Conservation (phyloP, 495 filamentous ascomycete genomes). For the Penicillium egyptiacum region DNA sequence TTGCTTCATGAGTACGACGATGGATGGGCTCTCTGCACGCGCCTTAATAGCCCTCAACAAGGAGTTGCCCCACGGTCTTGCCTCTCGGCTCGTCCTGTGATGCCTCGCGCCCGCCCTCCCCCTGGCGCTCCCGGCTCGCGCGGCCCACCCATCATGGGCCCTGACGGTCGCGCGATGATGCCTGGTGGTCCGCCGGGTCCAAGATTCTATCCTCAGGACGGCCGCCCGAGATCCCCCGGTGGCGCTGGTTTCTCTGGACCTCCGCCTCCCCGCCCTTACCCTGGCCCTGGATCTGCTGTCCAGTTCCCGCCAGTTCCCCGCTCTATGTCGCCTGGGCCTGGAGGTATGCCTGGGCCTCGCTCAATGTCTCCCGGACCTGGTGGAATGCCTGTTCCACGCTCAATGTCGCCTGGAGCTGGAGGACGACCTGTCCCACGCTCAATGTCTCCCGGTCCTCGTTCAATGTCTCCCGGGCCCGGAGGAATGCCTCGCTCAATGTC, state of each 20-base stretch:
- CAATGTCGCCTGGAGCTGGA: conserved; percentile 29
- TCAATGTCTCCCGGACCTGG: conserved; percentile 29
- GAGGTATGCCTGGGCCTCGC: conserved; percentile 15
- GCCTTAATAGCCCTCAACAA: conserved; percentile 85
- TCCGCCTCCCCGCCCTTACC: conserved; percentile 37
- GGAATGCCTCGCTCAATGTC: conserved; percentile 25
- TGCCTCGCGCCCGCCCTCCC: conserved; percentile 68
- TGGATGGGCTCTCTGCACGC: conserved; percentile 94
- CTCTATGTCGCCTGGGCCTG: conserved; percentile 31
- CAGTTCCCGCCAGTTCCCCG: conserved; percentile 22
- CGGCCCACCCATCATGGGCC: conserved; percentile 51
- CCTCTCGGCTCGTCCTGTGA: conserved; percentile 86
- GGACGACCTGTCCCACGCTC: conserved; percentile 19
- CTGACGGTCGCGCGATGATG: conserved; percentile 48
- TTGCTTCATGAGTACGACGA: conserved; percentile 97
- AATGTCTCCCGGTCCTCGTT: conserved; percentile 47
- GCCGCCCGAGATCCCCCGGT: conserved; percentile 43
- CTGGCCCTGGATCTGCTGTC: conserved; percentile 26
- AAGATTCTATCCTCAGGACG: conserved; percentile 43
- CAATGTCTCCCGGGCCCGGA: conserved; percentile 25
- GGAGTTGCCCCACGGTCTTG: conserved; percentile 93
- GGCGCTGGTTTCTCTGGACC: conserved; percentile 30
- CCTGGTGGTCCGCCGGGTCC: conserved; percentile 25
- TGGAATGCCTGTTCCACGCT: conserved; percentile 41
- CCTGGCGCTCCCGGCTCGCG: conserved; percentile 48